Conservation (phyloP, 495 filamentous ascomycete genomes). For the Tuber melanosporum region DNA sequence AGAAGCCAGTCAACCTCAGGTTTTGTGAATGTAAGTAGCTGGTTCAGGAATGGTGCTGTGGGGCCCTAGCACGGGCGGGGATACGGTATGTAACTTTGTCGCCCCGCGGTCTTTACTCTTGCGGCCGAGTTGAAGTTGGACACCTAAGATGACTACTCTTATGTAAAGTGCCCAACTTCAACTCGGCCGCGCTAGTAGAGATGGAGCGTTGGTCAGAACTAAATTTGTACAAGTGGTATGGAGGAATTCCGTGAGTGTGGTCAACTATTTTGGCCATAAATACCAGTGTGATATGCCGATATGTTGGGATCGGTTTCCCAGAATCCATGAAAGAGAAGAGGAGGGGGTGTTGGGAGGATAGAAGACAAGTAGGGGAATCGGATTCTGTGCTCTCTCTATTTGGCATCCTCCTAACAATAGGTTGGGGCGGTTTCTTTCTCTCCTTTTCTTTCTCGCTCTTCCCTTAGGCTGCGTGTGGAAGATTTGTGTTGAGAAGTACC, state of each 20-base stretch:
- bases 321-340: not conserved
- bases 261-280: not conserved
- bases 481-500: not conserved
- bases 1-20: conserved; percentile 13
- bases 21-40: conserved; percentile 32
- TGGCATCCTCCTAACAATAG: not conserved
- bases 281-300: not conserved
- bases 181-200: not conserved
- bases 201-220: conserved; percentile 4
- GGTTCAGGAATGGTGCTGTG: conserved; percentile 28
- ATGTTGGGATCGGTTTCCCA: not conserved
- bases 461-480: not conserved
- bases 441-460: not conserved
- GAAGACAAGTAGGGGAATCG: not conserved
- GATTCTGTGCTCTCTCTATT: not conserved
- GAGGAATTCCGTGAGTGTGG: not conserved
- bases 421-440: not conserved
- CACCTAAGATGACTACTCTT: not conserved
- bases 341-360: not conserved
- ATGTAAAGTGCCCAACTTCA: not conserved
- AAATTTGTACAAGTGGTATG: conserved; percentile 1
- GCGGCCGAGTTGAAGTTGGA: conserved; percentile 8
- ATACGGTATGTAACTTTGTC: conserved; percentile 28
- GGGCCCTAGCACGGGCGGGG: conserved; percentile 28
- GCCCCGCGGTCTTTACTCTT: conserved; percentile 7